Evolutionary conservation across 495 filamentous ascomycete genomes (phyloP).

Genomic region (Daldinia bambusicola): DNA sequence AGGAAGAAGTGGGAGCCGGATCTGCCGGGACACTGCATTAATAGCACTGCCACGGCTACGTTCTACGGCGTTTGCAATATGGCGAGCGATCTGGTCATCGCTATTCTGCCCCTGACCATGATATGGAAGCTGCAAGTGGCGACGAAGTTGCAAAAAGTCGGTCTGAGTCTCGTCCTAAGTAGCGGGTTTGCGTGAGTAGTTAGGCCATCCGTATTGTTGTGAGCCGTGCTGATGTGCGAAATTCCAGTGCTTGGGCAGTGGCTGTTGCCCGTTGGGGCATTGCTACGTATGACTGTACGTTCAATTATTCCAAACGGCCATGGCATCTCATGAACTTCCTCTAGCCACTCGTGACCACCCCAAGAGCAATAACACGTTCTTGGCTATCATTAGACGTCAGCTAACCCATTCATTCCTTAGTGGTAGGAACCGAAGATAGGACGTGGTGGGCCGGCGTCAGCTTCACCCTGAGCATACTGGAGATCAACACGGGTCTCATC

Average conservation of each 20-base stretch:
- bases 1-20: conserved; percentile 49
- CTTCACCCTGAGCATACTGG: conserved; percentile 49
- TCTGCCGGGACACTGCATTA: conserved; percentile 50
- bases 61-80: conserved; percentile 39
- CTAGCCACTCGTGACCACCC: background rate
- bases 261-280: conserved; percentile 48
- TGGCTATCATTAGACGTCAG: background rate
- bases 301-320: background rate
- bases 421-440: conserved; percentile 35
- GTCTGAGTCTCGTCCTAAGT: conserved; percentile 38
- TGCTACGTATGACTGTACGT: conserved; percentile 41
- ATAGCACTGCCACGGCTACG: conserved; percentile 34
- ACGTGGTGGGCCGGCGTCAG: conserved; percentile 44
- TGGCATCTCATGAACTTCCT: background rate
- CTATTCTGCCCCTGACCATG: conserved; percentile 42
- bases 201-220: background rate
- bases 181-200: conserved; percentile 41
- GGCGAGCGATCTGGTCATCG: conserved; percentile 42
- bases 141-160: conserved; percentile 33
- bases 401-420: conserved; percentile 20
- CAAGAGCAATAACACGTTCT: background rate
- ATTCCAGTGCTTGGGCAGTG: conserved; percentile 48
- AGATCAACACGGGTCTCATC: conserved; percentile 54
- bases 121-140: conserved; percentile 41
- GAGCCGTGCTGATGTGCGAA: background rate